Conservation (phyloP, 192 early-diverging fungal genomes). For the Diversispora eburnea region DNA sequence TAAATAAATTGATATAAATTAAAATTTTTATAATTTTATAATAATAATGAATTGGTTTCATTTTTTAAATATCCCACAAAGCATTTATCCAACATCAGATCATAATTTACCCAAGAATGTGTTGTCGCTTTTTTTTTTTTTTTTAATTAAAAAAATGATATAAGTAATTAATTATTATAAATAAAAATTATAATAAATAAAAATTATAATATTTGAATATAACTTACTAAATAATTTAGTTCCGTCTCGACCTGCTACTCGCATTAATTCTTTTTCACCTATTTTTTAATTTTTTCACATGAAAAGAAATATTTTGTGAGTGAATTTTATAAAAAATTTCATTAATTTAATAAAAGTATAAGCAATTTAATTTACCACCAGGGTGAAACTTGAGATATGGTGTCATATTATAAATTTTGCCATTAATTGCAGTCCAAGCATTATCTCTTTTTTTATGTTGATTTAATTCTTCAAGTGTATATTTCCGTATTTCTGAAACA, state of each 20-base stretch:
- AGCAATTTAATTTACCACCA: slow-evolving; percentile 55
- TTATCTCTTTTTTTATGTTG: slow-evolving; percentile 74
- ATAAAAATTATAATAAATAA: not conserved
- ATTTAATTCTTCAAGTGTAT: slow-evolving; percentile 70
- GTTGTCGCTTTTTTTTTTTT: slow-evolving; percentile 50
- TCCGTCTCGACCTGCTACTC: slow-evolving; percentile 88
- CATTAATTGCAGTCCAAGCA: slow-evolving; percentile 85
- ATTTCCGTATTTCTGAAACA: slow-evolving; percentile 51
- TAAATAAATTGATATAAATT: too few relatives aligned
- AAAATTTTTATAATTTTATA: too few relatives aligned
- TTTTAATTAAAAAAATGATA: not conserved
- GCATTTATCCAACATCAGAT: slow-evolving; percentile 82
- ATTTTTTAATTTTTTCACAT: not conserved
- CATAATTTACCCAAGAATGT: slow-evolving; percentile 95
- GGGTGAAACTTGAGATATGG: slow-evolving; percentile 88
- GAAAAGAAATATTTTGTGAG: too few relatives aligned
- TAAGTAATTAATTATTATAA: not conserved
- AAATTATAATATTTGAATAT: not conserved
- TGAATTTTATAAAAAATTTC: not conserved
- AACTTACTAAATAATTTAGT: slow-evolving; percentile 81
- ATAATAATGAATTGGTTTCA: too few relatives aligned
- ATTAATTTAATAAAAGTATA: not conserved
- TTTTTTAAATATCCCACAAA: slow-evolving; percentile 56
- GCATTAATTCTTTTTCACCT: slow-evolving; percentile 66
- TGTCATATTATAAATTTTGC: slow-evolving; percentile 92